Evolutionary conservation across 139 green algal species (phyloP).

Genomic region (Chlorella sp.): DNA sequence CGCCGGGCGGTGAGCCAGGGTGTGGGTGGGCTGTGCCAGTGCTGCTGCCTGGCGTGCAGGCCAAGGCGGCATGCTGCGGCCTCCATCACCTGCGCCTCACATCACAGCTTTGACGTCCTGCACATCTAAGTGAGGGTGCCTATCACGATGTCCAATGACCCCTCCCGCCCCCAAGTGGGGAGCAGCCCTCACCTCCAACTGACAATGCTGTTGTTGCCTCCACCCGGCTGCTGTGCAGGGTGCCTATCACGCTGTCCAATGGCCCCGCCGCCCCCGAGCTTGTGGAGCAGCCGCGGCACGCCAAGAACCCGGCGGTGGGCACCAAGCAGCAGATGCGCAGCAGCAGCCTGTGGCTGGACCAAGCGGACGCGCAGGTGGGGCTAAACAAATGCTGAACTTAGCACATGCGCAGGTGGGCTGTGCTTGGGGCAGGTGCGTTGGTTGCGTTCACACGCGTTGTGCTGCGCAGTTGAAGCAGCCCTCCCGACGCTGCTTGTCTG

Average conservation of each 20-base stretch:
- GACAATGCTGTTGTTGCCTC: not conserved
- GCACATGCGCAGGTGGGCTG: not conserved
- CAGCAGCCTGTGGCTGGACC: constrained; percentile 83
- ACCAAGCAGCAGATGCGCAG: constrained; percentile 74
- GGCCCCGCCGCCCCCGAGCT: constrained; percentile 66
- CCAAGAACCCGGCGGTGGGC: constrained; percentile 89
- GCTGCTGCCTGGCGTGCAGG: too few relatives aligned
- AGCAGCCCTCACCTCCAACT: constrained; percentile 65
- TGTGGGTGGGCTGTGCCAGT: too few relatives aligned
- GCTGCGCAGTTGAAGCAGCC: too few relatives aligned
- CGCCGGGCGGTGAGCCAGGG: constrained; percentile 11
- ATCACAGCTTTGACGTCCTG: too few relatives aligned
- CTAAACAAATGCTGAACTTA: not conserved
- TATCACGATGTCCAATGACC: constrained; percentile 73
- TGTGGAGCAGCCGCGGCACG: constrained; percentile 82
- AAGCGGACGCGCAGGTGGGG: constrained; percentile 79
- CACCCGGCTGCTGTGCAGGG: constrained; percentile 13
- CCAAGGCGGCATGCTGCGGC: too few relatives aligned
- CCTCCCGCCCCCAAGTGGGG: constrained; percentile 62
- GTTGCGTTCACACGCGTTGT: too few relatives aligned
- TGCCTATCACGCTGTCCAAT: constrained; percentile 74
- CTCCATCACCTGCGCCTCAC: too few relatives aligned
- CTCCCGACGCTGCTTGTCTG: too few relatives aligned
- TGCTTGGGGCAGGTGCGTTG: too few relatives aligned
- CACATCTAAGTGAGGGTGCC: too few relatives aligned